phyloP scores from a whole-genome alignment of 2,329 filamentous ascomycete genomes.

The Samsoniella hepiali region DNA sequence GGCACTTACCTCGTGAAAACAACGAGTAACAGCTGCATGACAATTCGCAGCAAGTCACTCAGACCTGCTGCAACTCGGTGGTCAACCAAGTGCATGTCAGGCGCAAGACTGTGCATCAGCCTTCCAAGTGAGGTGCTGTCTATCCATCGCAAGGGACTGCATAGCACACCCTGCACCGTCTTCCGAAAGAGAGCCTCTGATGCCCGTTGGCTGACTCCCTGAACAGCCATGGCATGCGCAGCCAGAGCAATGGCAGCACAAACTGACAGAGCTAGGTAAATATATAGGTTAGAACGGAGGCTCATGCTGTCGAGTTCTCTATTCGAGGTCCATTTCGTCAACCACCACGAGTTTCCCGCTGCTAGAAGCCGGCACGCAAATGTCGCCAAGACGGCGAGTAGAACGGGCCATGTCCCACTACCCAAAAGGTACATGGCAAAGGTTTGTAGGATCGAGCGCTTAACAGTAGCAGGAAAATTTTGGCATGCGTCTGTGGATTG shows the following conservation, averaged over 20 bases:
- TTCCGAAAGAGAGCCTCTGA: constrained; percentile 10
- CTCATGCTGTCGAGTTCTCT: not conserved
- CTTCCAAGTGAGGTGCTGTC: constrained; percentile 11
- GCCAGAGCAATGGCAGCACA: not conserved
- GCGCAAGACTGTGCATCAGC: constrained; percentile 12
- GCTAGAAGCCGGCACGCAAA: constrained; percentile 6
- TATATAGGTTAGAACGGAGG: not conserved
- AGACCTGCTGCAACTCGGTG: constrained; percentile 10
- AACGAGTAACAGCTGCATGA: constrained; percentile 35
- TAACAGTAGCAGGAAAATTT: no score
- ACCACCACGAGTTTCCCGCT: constrained; percentile 18
- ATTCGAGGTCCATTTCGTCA: constrained; percentile 16
- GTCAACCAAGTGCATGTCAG: constrained; percentile 18
- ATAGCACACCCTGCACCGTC: not conserved
- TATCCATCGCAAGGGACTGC: constrained; percentile 15
- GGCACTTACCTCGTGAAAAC: constrained; percentile 7
- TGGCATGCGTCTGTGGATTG: not conserved
- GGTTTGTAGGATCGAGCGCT: not conserved
- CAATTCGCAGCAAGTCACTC: constrained; percentile 10
- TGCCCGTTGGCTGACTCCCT: constrained; percentile 8
- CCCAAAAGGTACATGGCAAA: constrained; percentile 12
- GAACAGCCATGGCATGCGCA: constrained; percentile 9
- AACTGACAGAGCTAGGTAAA: constrained; percentile 16
- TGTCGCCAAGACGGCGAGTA: not conserved
- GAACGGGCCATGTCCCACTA: not conserved